Base-by-base conservation (phyloP, 768 basidiomycete species). In the Phaeotremella skinneri region DNA sequence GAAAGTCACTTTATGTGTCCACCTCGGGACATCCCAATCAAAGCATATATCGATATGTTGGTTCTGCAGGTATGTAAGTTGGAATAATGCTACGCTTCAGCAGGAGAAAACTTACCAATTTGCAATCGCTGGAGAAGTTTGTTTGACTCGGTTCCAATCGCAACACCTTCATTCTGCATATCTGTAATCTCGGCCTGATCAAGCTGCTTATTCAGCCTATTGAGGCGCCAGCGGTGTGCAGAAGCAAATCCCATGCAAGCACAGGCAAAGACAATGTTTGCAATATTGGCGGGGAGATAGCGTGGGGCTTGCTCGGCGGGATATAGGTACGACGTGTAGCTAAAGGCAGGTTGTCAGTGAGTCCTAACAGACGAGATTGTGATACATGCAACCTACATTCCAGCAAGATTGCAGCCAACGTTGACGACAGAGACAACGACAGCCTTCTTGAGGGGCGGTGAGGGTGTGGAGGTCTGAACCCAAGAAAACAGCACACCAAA, bases 311-410 rank as follows among this genome's bases (percentile, higher is more conserved):
- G 49, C 17, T 37, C 31, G 13, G 25, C 39, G 17, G 55, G 63
- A 52, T 52, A 64, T 1, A 64, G 47, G 42, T 57, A 64, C 25
- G 63, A 48, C 4, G 63, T 64, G 55, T 39, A 64, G 58, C 59
- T 51, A 58, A 45, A 52, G 25, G 53, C 34, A 17, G 17, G 9
- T 45, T 9, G 58, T 42, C 51, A 50, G 59, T 21, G 54, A 54
- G 43, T 48, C n/a, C n/a, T n/a, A n/a, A n/a, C n/a, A n/a, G n/a
- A n/a, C n/a, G n/a, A n/a, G n/a, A n/a, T n/a, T n/a, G n/a, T n/a
- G n/a, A n/a, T n/a, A n/a, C n/a, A n/a, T 47, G n/a, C 45, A 43
- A 37, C 34, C 34, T 37, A 37, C 34, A 37, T 37, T 37, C 34
- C 34, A 7, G 43, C 43, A 21, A 45, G 23, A 45, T 13, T 45